Evolutionary conservation across 495 filamentous ascomycete species (phyloP), one percentile per base, ranked within the genome.

Genomic region (Talaromyces adpressus): DNA sequence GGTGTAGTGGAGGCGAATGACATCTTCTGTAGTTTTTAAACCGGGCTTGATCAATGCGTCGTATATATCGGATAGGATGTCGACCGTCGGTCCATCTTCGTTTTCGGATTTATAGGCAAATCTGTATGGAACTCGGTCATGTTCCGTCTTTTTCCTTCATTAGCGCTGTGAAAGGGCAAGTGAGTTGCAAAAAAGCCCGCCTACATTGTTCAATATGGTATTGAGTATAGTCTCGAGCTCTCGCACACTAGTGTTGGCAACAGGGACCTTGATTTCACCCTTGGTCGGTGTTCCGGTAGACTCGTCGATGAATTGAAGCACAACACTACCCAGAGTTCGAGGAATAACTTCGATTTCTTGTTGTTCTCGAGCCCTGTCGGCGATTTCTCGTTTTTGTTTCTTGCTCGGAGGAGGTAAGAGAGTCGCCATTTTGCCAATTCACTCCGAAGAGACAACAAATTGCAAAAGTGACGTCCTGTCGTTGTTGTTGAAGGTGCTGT

Each of bases 141-240:
- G 83, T 30, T 83, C 78, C 58, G 91, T 85, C 76, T 94, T 69
- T 66, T 74, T 63, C 65, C 2, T 18, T 22, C 34, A 20, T 63
- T 39, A 57, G n/a, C 22, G 25, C 47, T 34, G 52, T 22, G 18
- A 30, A 23, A 41, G 5, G 65, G 59, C 41, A 62, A 30, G 22
- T 5, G 53, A 45, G 16, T 36, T 32, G 29, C 27, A 66, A 36
- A n/a, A 60, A 51, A 66, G 69, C 69, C 52, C 64, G 77, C 87
- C 75, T 85, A 90, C 87, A 79, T 90, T 88, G 72, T 85, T 88
- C 74, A 94, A 83, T 61, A 98, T 73, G 59, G 89, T 92, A 70
- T 99, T 98, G 27, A 97, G 78, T n/a, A 98, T 79, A 22, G 91
- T 81, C 68, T 94, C 93, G 29, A 99, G 82, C 68, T 99, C 96